Conservation (phyloP, 2,329 filamentous ascomycete species). For the Nemania sp. region DNA sequence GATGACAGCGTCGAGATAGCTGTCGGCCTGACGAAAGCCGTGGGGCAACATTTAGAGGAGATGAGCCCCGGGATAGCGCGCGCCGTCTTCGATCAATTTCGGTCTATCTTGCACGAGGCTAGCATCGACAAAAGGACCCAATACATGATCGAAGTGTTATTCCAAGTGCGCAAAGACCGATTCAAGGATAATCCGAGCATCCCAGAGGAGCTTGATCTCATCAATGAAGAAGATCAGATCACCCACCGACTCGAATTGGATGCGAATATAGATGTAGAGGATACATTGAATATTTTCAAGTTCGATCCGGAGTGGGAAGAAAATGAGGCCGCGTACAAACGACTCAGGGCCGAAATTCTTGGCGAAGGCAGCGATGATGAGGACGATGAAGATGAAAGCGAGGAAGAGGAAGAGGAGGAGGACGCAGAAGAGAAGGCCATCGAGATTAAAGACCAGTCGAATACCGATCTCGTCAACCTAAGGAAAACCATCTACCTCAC, state of each 20-base stretch:
- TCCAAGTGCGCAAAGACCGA: constrained; percentile 93
- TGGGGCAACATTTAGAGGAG: constrained; percentile 91
- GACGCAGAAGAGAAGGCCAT: constrained; percentile 75
- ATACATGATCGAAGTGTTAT: constrained; percentile 98
- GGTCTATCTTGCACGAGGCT: constrained; percentile 92
- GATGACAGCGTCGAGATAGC: constrained; percentile 98
- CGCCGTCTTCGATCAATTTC: constrained; percentile 93
- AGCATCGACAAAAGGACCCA: constrained; percentile 98
- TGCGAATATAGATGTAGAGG: constrained; percentile 82
- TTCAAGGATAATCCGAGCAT: constrained; percentile 94
- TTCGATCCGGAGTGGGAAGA: constrained; percentile 88
- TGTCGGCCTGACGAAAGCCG: constrained; percentile 88
- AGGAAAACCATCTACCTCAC: constrained; percentile 95
- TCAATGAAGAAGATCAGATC: constrained; percentile 98
- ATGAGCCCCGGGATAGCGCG: constrained; percentile 89
- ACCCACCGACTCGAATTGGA: constrained; percentile 85
- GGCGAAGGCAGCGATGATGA: constrained; percentile 90
- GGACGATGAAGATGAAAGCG: constrained; percentile 70
- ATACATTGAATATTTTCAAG: constrained; percentile 94
- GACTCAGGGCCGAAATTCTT: constrained; percentile 88
- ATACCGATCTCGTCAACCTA: constrained; percentile 91
- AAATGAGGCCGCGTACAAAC: constrained; percentile 87
- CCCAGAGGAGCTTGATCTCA: constrained; percentile 89
- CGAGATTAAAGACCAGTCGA: constrained; percentile 97
- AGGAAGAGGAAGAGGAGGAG: constrained; percentile 75